A percentile compares a stretch with the other conserved stretches of the same genome.
phyloP scores from a whole-genome alignment of 306 rosid genomes.

The apple (Malus domestica) region DNA sequence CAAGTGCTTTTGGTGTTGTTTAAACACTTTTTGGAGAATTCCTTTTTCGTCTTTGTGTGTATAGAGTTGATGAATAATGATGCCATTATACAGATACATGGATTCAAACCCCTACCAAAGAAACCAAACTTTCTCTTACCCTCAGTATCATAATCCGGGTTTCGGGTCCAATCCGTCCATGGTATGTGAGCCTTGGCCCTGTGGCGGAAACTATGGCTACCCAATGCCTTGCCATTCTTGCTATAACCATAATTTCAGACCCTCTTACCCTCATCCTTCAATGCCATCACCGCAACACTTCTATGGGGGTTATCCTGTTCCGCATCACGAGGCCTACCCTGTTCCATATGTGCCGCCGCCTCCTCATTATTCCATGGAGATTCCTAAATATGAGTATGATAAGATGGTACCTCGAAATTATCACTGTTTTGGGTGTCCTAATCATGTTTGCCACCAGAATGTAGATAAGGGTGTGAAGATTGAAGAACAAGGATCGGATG shows the following conservation, averaged over 20 bases:
- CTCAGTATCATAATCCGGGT: slow-evolving; percentile 18
- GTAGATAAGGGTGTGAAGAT: slow-evolving; percentile 35
- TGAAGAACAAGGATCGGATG: slow-evolving; percentile 44
- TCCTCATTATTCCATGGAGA: slow-evolving; percentile 37
- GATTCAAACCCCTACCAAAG: slow-evolving; percentile 53
- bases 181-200: slow-evolving; percentile 39
- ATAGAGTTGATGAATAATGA: slow-evolving; percentile 23
- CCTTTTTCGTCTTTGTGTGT: background rate
- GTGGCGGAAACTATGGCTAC: slow-evolving; percentile 23
- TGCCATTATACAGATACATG: slow-evolving; percentile 39
- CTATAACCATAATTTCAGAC: slow-evolving; percentile 33
- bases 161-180: slow-evolving; percentile 29
- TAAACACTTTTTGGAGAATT: background rate
- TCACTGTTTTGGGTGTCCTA: slow-evolving; percentile 60
- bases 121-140: slow-evolving; percentile 22
- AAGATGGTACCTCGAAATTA: slow-evolving; percentile 27
- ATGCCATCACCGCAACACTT: background rate
- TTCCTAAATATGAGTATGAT: slow-evolving; percentile 56
- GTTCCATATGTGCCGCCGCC: slow-evolving; percentile 35
- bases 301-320: slow-evolving; percentile 4
- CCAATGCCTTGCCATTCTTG: slow-evolving; percentile 32
- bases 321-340: slow-evolving; percentile 24
- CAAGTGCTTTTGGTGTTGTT: background rate
- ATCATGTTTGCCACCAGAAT: slow-evolving; percentile 26
- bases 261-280: slow-evolving; percentile 31